Evolutionary conservation across 441 rosid species (phyloP), one percentile per base, ranked within the genome.

Genomic region (Biscutella laevigata): DNA sequence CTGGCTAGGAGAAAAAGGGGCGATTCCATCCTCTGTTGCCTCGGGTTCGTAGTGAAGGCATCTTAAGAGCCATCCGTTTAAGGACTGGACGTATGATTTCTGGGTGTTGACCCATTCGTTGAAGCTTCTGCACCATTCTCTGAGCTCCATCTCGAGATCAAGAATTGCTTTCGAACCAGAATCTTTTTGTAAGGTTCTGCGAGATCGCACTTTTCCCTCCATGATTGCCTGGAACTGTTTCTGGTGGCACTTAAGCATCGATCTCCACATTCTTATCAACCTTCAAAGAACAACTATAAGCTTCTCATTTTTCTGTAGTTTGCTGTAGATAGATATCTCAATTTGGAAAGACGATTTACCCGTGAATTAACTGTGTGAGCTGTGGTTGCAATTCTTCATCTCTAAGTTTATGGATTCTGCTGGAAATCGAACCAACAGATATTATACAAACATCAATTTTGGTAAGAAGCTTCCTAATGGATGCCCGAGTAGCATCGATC

Each of bases 321-420:
- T n/a, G n/a, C n/a, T n/a, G n/a, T n/a, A n/a, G n/a, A 38, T 30
- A 45, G 29, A 51, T 38, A 35, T 11, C 37, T 35, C 38, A 35
- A 34, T 6, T 7, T 14, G 42, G 37, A 33, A 45, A 47, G 29
- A 5, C 74, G 61, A 74, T 14, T n/a, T 63, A 85, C 98, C 98
- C 98, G 55, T 81, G 87, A 37, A 91, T 66, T 41, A 91, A 60
- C 53, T 85, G 96, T 8, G 80, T 50, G 27, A 91, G 78, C 41
- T 91, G 96, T 22, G 98, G 98, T 51, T 76, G 78, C 43, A 87
- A 73, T 55, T 85, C 95, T 60, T 87, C 98, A 10, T 91, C 96
- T 51, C 90, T 74, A 38, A 91, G 64, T 66, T 80, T 81, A 60
- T 85, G 77, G 32, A 91, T 87, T 66, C 82, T 80, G 69, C 71